Evolutionary conservation across 768 basidiomycete species (phyloP).

Genomic region (Boletus vermiculosoides): DNA sequence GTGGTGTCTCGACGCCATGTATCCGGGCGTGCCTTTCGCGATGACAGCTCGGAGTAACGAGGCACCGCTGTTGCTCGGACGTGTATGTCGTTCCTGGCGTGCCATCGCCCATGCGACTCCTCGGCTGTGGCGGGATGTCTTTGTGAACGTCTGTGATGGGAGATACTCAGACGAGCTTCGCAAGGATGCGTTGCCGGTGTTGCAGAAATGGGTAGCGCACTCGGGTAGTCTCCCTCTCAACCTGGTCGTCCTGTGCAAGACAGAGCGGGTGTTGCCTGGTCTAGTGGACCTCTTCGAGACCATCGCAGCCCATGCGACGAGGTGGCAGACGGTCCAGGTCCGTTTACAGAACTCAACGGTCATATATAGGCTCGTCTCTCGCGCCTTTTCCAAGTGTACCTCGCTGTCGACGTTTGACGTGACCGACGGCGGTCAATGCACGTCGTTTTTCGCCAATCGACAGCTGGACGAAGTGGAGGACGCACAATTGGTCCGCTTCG

Average conservation of each 20-base stretch:
- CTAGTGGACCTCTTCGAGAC: conserved; percentile 19
- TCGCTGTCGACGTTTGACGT: conserved; percentile 19
- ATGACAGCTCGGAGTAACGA: not conserved
- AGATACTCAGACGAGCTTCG: conserved; percentile 21
- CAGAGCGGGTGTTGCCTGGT: conserved; percentile 22
- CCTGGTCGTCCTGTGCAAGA: conserved; percentile 19
- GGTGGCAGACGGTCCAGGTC: conserved; percentile 24
- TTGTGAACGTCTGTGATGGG: conserved; percentile 20
- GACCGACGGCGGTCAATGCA: conserved; percentile 19
- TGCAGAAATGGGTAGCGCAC: conserved; percentile 21
- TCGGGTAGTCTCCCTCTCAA: conserved; percentile 24
- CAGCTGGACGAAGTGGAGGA: conserved; percentile 2
- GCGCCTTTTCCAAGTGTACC: conserved; percentile 12
- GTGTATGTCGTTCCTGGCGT: conserved; percentile 32
- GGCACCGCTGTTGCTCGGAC: conserved; percentile 30
- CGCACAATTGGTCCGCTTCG: conserved; percentile 9
- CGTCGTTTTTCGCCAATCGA: conserved; percentile 1
- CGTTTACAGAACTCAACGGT: conserved; percentile 20
- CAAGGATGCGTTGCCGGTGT: conserved; percentile 17
- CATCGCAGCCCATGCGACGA: conserved; percentile 11
- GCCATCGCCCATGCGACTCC: conserved; percentile 26
- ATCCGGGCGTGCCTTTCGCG: not conserved
- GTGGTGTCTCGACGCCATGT: conserved; percentile 13
- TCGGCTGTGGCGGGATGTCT: conserved; percentile 25
- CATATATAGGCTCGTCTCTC: conserved; percentile 12